A percentile compares a stretch with the other conserved stretches of the same genome.
These are phyloP conservation scores for Leishmania martiniquensis DNA, from an alignment of 208 protist genomes.

Conservation along the genomic window DNA sequence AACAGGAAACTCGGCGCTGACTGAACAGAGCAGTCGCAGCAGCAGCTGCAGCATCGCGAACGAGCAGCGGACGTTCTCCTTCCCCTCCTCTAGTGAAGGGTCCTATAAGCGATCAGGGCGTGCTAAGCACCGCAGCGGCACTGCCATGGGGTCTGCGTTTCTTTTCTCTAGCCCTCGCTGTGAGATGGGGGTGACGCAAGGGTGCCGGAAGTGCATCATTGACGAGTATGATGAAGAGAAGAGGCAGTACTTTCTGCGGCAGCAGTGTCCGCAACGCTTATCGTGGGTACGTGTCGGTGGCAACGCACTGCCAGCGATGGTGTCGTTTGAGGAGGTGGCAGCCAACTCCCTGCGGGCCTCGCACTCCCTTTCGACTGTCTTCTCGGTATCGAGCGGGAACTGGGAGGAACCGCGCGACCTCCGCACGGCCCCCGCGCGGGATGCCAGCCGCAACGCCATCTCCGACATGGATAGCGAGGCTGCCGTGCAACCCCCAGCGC, in stretches of 20 bases:
- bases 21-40: not conserved
- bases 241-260: conserved; percentile 23
- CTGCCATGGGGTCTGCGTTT: not conserved
- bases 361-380: not conserved
- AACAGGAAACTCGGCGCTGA: not conserved
- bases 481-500: conserved; percentile 24
- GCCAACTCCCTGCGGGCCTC: conserved; percentile 19
- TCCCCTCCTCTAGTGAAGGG: not conserved
- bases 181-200: conserved; percentile 20
- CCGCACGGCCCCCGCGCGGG: not conserved
- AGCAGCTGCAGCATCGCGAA: not conserved
- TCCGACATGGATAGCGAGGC: not conserved
- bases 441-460: not conserved
- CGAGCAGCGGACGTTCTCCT: conserved; percentile 1
- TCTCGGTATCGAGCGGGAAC: conserved; percentile 1
- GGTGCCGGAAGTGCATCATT: conserved; percentile 27
- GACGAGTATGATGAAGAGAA: conserved; percentile 21
- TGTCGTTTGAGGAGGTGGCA: conserved; percentile 15
- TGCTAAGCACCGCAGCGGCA: not conserved
- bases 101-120: not conserved
- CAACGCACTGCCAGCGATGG: conserved; percentile 8
- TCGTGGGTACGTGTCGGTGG: conserved; percentile 19
- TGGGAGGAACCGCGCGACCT: not conserved
- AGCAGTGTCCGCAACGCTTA: conserved; percentile 21
- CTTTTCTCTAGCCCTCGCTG: not conserved